phyloP scores from a whole-genome alignment of 345 rosid species.

The Corymbia maculata region DNA sequence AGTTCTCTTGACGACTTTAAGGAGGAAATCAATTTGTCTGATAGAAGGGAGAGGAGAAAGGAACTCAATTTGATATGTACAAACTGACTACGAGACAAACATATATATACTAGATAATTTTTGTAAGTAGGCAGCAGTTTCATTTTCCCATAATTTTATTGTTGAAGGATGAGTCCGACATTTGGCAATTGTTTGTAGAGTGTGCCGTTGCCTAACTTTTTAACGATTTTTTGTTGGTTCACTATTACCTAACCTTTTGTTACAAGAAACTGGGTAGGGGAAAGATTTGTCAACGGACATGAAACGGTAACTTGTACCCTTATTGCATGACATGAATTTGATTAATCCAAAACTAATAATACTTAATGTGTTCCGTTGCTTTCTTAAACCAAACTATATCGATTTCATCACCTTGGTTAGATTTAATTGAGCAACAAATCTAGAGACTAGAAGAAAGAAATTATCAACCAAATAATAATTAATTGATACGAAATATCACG shows the following conservation, averaged over 20 bases:
- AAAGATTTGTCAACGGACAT: not conserved
- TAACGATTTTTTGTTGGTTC: not conserved
- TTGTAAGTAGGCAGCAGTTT: not conserved
- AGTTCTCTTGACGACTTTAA: not conserved
- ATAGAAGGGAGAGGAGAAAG: not conserved
- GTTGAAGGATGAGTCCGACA: not conserved
- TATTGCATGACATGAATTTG: not conserved
- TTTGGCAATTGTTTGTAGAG: not conserved
- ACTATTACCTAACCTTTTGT: not conserved
- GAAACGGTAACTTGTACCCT: not conserved
- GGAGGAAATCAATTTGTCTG: not conserved
- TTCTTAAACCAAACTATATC: not conserved
- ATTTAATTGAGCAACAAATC: not conserved
- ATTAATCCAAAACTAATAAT: not conserved
- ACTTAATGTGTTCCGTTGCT: not conserved
- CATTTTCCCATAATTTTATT: not conserved
- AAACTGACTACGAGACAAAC: not conserved
- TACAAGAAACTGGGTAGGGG: not conserved
- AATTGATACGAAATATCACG: not conserved
- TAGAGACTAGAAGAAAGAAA: not conserved
- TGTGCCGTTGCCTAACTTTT: not conserved
- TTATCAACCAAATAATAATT: not conserved
- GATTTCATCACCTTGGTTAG: not conserved
- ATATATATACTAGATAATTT: not conserved
- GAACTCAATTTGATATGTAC: not conserved